Conservation (phyloP, 129 eudicot genomes). For the Scalesia atractyloides region DNA sequence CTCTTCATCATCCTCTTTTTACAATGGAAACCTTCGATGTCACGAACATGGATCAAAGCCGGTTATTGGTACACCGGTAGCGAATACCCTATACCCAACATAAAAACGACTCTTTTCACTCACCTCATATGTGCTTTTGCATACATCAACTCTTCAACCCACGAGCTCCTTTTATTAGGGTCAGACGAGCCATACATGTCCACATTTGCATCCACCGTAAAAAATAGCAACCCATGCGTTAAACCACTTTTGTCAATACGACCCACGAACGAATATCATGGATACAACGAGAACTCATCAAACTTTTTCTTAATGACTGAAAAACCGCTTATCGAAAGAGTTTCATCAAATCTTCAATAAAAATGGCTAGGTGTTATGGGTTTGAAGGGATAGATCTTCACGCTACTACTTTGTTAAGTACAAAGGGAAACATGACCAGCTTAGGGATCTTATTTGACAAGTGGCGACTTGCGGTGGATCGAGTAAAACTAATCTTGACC, state of each 20-base stretch:
- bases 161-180: conserved; percentile 37
- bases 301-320: conserved; percentile 40
- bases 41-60: conserved; percentile 37
- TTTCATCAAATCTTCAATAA: conserved; percentile 56
- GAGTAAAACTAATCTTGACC: conserved; percentile 41
- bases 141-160: conserved; percentile 37
- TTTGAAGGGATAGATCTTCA: conserved; percentile 60
- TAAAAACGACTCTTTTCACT: conserved; percentile 64
- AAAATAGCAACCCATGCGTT: conserved; percentile 47
- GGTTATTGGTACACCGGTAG: conserved; percentile 71
- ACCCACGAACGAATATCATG: conserved; percentile 9
- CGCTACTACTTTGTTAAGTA: conserved; percentile 10
- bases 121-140: conserved; percentile 75
- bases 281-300: conserved; percentile 17
- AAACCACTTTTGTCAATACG: conserved; percentile 64
- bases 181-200: conserved; percentile 33
- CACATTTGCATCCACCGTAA: conserved; percentile 49
- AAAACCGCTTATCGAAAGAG: conserved; percentile 33
- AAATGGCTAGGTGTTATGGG: conserved; percentile 38
- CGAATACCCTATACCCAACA: conserved; percentile 29
- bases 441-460: conserved; percentile 47
- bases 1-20: conserved; percentile 9
- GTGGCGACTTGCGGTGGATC: conserved; percentile 49
- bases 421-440: conserved; percentile 41
- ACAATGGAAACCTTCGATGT: conserved; percentile 9